A percentile compares a stretch with the other conserved stretches of the same genome.
Evolutionary conservation across 495 filamentous ascomycete species (phyloP).

Genomic region (Antarctomyces pellizariae): DNA sequence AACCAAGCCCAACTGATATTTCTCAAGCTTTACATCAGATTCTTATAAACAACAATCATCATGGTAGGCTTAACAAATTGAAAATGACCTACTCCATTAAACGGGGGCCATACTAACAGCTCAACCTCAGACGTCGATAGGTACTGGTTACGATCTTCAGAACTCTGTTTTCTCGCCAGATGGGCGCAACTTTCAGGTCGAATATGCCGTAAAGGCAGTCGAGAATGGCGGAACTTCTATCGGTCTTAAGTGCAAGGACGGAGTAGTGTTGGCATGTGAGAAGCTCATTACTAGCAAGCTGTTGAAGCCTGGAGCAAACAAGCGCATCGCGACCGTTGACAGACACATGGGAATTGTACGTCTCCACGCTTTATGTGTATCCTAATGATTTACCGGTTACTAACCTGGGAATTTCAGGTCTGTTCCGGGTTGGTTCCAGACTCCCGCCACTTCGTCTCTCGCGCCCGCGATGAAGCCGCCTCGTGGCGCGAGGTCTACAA

Average conservation of each 20-base stretch:
- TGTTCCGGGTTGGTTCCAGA: constrained; percentile 86
- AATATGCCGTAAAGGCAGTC: constrained; percentile 96
- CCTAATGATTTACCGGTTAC: neutral
- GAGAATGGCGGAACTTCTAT: constrained; percentile 94
- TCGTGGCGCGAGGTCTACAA: constrained; percentile 79
- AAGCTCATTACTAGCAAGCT: constrained; percentile 92
- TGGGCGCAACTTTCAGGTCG: constrained; percentile 97
- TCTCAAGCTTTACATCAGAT: too few relatives aligned
- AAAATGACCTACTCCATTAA: too few relatives aligned
- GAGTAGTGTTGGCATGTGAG: constrained; percentile 87
- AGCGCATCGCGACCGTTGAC: constrained; percentile 86
- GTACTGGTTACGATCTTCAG: constrained; percentile 94
- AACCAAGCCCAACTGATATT: too few relatives aligned
- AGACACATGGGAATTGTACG: constrained; percentile 81
- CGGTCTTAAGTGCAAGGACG: constrained; percentile 92
- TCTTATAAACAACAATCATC: too few relatives aligned
- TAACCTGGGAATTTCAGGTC: constrained; percentile 31
- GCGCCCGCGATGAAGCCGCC: constrained; percentile 80
- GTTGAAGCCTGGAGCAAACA: constrained; percentile 80
- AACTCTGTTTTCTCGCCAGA: constrained; percentile 99
- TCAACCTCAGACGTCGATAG: constrained; percentile 90
- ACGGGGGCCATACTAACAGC: too few relatives aligned
- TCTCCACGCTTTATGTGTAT: constrained; percentile 5
- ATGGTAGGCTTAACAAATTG: too few relatives aligned
- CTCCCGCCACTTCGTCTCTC: constrained; percentile 81